These are phyloP conservation scores for Astragalus glycyphyllos DNA, from an alignment of 306 rosid species.

Conservation along the genomic window DNA sequence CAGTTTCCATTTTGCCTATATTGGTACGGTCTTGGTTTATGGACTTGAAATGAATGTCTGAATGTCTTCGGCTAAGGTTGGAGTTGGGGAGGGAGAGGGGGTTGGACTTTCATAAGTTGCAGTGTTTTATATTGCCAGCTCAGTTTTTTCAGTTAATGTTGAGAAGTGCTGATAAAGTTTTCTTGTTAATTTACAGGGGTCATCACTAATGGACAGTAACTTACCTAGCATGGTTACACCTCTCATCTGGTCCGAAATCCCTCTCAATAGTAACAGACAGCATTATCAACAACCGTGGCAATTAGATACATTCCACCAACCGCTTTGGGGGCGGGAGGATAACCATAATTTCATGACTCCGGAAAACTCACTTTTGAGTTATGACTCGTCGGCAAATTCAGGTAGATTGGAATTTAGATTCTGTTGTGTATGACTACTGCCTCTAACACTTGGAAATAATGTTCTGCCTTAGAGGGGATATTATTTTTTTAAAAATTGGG, in stretches of 20 bases:
- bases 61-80: constrained; percentile 11
- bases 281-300: constrained; percentile 82
- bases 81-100: neutral
- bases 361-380: constrained; percentile 75
- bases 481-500: neutral
- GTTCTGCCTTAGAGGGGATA: constrained; percentile 21
- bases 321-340: constrained; percentile 72
- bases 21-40: constrained; percentile 26
- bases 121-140: constrained; percentile 18
- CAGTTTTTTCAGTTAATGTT: constrained; percentile 26
- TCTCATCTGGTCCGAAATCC: constrained; percentile 69
- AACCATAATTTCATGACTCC: constrained; percentile 68
- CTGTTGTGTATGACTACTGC: constrained; percentile 31
- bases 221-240: constrained; percentile 67
- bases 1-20: constrained; percentile 7
- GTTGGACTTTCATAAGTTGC: constrained; percentile 21
- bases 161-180: constrained; percentile 23
- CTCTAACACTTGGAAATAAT: constrained; percentile 16
- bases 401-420: constrained; percentile 52
- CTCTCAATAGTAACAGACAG: constrained; percentile 62
- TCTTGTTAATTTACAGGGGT: constrained; percentile 57
- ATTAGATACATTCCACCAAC: constrained; percentile 66
- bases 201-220: constrained; percentile 63
- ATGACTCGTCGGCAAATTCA: constrained; percentile 82
- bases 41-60: constrained; percentile 33